phyloP scores from a whole-genome alignment of 1,139 yeast genomes.

The Candida sp. region DNA sequence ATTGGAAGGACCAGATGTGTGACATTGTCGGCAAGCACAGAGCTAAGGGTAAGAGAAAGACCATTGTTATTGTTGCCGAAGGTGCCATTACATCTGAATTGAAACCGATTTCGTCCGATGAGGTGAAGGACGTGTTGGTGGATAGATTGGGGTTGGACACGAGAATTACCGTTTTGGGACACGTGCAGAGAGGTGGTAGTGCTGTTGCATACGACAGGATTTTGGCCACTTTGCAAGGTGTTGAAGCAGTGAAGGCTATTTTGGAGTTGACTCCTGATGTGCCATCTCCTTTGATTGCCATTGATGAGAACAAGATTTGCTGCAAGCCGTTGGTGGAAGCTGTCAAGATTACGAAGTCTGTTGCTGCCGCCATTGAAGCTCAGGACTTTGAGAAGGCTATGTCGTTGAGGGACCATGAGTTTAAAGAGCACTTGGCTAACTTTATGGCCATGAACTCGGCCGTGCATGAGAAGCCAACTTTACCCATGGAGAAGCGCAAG shows the following conservation, averaged over 20 bases:
- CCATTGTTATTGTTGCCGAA: constrained; percentile 83
- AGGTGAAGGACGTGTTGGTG: constrained; percentile 71
- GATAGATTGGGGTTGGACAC: constrained; percentile 73
- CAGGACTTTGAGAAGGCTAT: constrained; percentile 70
- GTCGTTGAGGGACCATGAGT: constrained; percentile 71
- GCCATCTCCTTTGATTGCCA: constrained; percentile 79
- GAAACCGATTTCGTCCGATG: constrained; percentile 65
- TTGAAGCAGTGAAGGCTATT: constrained; percentile 81
- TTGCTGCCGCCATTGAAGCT: constrained; percentile 65
- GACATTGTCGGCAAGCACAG: constrained; percentile 70
- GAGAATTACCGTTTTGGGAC: constrained; percentile 79
- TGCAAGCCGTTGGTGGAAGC: constrained; percentile 78
- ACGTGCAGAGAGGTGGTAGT: constrained; percentile 87
- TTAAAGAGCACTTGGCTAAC: constrained; percentile 67
- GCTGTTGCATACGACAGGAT: constrained; percentile 82
- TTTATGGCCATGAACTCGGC: constrained; percentile 66
- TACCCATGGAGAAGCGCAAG: constrained; percentile 60
- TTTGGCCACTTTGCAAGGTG: constrained; percentile 82
- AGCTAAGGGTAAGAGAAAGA: constrained; percentile 73
- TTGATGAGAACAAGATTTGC: constrained; percentile 72
- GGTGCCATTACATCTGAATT: constrained; percentile 77
- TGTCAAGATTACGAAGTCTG: constrained; percentile 68
- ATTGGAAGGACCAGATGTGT: constrained; percentile 73
- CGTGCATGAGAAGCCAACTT: constrained; percentile 57
- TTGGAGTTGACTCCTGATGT: constrained; percentile 70